Base-by-base conservation (phyloP, 2,329 filamentous ascomycete genomes). In the Gliomastix tumulicola region DNA sequence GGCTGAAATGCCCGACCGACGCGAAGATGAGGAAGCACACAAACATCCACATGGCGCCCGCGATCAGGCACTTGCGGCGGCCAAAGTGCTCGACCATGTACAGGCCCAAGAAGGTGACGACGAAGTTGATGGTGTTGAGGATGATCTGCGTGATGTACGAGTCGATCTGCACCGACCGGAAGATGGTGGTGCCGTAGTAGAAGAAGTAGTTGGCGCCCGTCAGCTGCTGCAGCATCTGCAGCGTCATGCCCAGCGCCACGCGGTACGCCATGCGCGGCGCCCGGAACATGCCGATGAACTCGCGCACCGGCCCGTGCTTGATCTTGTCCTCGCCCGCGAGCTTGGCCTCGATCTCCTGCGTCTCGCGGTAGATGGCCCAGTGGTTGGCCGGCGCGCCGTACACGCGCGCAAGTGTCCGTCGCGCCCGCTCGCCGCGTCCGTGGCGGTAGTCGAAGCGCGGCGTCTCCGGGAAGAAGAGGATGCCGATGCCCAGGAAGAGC, bases 81-180 rank as follows among this genome's bases (percentile, higher is more conserved):
- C 81, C 80, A 32, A 71, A 79, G 41, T 79, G 70, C 53, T 84
- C 79, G 12, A 84, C 76, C n/a, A 84, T 63, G 49, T 79, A 84
- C n/a, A 85, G 63, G 37, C 81, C 80, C 18, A 74, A 68, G 44
- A 85, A 78, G 7, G 82, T 85, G 42, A 75, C 76, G 35, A 67
- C 62, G 10, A 84, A 81, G 49, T 85, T 85, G 47, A 85, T 81
- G 4, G 68, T 73, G 44, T 74, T 74, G 21, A 83, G 67, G 39
- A 84, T 82, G 45, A 84, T 80, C 43, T 81, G 76, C 1, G 78
- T 83, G 35, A 81, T 66, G 49, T 77, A 84, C 19, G 73, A 75
- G 57, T 81, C 72, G 41, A 69, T 68, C 4, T 55, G 51, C 7
- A 69, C 66, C 0, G 65, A 66, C 6, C 35, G 43, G 41, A 69